Conservation (phyloP, 805 yeast species). For the Starmera pachycereana region DNA sequence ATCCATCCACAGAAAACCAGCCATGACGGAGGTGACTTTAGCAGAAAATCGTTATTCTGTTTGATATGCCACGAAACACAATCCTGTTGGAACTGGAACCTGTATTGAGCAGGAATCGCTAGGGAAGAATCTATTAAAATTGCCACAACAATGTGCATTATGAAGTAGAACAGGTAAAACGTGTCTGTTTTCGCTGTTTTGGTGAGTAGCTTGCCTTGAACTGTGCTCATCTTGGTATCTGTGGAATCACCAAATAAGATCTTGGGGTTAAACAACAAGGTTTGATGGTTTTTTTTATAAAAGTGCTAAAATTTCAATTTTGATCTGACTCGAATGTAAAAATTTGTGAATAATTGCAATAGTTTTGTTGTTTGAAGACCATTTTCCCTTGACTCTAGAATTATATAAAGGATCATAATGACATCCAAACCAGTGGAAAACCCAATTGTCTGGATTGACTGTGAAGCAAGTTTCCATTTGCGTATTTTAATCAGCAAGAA, state of each 20-base stretch:
- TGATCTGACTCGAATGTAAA: no score
- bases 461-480: slow-evolving; percentile 39
- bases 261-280: background rate
- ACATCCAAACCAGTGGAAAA: slow-evolving; percentile 4
- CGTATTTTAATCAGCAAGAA: background rate
- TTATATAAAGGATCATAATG: no score
- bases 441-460: slow-evolving; percentile 87
- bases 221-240: slow-evolving; percentile 1
- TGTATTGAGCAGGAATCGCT: slow-evolving; percentile 46
- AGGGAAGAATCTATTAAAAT: slow-evolving; percentile 65
- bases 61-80: slow-evolving; percentile 50
- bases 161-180: slow-evolving; percentile 40
- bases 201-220: slow-evolving; percentile 6
- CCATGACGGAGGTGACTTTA: slow-evolving; percentile 59
- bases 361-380: no score
- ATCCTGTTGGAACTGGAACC: slow-evolving; percentile 34
- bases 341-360: no score
- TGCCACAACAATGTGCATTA: slow-evolving; percentile 70
- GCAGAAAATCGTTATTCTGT: slow-evolving; percentile 62
- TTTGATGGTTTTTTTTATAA: no score
- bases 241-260: no score
- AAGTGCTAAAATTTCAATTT: no score
- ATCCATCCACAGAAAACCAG: slow-evolving; percentile 56
- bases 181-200: slow-evolving; percentile 21
- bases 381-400: no score